Conservation (phyloP, 176 grass and related monocot species). For the Paspalum vaginatum region DNA sequence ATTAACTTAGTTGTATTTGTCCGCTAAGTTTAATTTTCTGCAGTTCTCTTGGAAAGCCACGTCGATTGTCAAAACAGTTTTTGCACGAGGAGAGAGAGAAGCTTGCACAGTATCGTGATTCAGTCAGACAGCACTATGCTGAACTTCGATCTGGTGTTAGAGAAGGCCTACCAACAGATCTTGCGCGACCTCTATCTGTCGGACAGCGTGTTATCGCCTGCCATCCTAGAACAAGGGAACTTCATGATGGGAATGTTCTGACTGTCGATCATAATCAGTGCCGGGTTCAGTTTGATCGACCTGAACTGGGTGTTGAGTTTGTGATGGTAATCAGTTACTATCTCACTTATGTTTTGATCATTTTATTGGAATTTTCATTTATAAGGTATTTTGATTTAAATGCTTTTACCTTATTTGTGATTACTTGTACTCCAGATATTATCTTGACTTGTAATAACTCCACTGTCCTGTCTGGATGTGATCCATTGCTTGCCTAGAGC, state of each 20-base stretch:
- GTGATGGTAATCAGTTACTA: constrained; percentile 66
- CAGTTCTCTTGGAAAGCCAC: constrained; percentile 98
- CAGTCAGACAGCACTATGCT: constrained; percentile 87
- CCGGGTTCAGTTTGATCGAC: constrained; percentile 89
- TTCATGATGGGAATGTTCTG: constrained; percentile 92
- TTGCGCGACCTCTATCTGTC: constrained; percentile 83
- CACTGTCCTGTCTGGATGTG: background rate
- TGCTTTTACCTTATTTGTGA: constrained; percentile 20
- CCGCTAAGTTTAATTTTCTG: constrained; percentile 47
- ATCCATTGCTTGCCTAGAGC: background rate
- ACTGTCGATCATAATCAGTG: constrained; percentile 68
- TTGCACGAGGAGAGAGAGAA: constrained; percentile 91
- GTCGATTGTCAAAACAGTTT: constrained; percentile 84
- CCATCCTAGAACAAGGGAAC: constrained; percentile 94
- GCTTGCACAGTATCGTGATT: constrained; percentile 81
- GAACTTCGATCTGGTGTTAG: constrained; percentile 76
- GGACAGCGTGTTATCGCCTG: constrained; percentile 88
- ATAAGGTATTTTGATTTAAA: constrained; percentile 24
- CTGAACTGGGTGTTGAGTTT: constrained; percentile 83
- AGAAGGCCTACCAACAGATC: constrained; percentile 90
- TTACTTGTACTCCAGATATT: constrained; percentile 33
- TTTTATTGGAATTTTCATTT: constrained; percentile 25
- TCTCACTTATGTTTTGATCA: constrained; percentile 12
- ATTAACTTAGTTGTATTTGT: constrained; percentile 27
- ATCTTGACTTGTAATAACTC: background rate